phyloP scores from a whole-genome alignment of 2,329 filamentous ascomycete genomes.

The Arthrobotrys sinensis region DNA sequence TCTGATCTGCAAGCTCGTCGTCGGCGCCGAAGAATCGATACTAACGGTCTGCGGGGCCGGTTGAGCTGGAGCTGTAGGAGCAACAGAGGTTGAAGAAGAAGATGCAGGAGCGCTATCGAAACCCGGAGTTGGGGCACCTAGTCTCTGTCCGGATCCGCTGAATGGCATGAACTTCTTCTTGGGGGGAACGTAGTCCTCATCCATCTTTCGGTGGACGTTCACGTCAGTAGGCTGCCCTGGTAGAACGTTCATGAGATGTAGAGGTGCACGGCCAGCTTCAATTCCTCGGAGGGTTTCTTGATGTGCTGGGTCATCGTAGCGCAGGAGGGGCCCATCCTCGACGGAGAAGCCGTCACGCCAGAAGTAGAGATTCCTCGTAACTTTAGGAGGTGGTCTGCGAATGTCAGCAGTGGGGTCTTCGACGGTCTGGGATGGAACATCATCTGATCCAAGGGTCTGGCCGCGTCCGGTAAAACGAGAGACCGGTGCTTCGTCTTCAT shows the following conservation, averaged over 20 bases:
- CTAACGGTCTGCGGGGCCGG: constrained; percentile 65
- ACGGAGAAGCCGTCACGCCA: constrained; percentile 90
- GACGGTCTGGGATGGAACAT: constrained; percentile 78
- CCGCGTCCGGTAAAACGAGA: constrained; percentile 79
- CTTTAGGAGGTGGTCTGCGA: constrained; percentile 70
- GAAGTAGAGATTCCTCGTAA: constrained; percentile 80
- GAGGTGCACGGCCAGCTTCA: constrained; percentile 80
- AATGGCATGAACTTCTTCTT: constrained; percentile 85
- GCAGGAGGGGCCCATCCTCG: constrained; percentile 82
- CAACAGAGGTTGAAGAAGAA: constrained; percentile 65
- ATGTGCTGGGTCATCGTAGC: constrained; percentile 84
- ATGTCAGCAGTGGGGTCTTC: constrained; percentile 72
- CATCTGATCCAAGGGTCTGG: constrained; percentile 84
- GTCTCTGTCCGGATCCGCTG: constrained; percentile 78
- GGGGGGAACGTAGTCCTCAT: constrained; percentile 80
- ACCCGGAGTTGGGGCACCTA: constrained; percentile 83
- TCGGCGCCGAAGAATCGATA: constrained; percentile 78
- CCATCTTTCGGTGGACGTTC: constrained; percentile 80
- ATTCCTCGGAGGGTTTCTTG: constrained; percentile 81
- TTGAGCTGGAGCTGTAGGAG: constrained; percentile 65
- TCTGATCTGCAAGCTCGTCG: constrained; percentile 80
- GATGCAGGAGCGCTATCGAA: constrained; percentile 67
- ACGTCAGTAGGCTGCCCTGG: constrained; percentile 84
- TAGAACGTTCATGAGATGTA: constrained; percentile 83
- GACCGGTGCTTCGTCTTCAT: constrained; percentile 69